Base-by-base conservation (phyloP, 2,329 filamentous ascomycete genomes). In the Furcasterigmium sp. region DNA sequence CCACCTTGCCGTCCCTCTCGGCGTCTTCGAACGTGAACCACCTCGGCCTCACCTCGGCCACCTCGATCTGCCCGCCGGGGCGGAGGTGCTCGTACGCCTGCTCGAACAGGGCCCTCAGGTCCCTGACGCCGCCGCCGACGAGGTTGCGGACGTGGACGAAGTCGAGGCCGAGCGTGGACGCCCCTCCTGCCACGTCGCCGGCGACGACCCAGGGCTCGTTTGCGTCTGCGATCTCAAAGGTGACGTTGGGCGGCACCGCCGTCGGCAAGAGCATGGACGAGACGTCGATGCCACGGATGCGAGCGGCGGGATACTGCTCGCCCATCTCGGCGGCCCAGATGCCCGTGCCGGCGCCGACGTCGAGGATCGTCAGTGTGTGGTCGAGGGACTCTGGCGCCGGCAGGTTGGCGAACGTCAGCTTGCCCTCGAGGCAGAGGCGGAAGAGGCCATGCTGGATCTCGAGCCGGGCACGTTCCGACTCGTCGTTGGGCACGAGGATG, bases 191-290 rank as follows among this genome's bases (percentile, higher is more conserved):
- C 19, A 18, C 35, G 20, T 45, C 47, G 11, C 48, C 49, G 5
- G 52, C 44, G 4, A 56, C 17, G 8, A 11, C 57, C 69, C 67
- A 72, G 4, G 57, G 62, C 21, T 75, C 65, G 47, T 78, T 75
- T 23, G 75, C 68, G 53, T 84, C 78, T 54, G 76, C 75, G 30
- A 83, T 70, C 45, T 76, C 63, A 54, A 82, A 83, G 4, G 64
- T 68, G 18, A 82, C 69, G 51, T 84, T 84, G 15, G 75, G 68
- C 7, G 80, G 79, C 8, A 82, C 72, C 20, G 60, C 56, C 8
- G 56, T 63, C 14, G 62, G 64, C 35, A 66, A 53, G 26, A 70
- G 58, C n/a, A 65, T 64, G 20, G 60, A 60, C 17, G 61, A 67
- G 17, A 69, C 51, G 45, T 72, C 69, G 34, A 69, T 57, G 23